Evolutionary conservation across 2,329 filamentous ascomycete genomes (phyloP).

Genomic region (Sporothrix luriei): DNA sequence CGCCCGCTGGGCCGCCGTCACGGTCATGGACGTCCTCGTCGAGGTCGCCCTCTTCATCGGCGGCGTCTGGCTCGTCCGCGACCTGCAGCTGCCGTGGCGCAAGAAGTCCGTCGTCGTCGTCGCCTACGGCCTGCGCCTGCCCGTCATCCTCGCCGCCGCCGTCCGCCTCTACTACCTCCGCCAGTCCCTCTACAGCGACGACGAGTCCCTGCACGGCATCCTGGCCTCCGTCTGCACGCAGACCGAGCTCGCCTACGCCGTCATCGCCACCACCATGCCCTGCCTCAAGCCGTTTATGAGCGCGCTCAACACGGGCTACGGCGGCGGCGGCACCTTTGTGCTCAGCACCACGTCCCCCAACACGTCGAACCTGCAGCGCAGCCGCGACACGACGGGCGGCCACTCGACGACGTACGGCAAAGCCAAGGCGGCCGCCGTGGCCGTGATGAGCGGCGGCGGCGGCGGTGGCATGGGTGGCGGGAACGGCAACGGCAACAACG

Average conservation of each 20-base stretch:
- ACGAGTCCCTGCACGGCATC: conserved; percentile 45
- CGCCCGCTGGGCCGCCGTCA: conserved; percentile 46
- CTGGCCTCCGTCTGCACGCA: conserved; percentile 45
- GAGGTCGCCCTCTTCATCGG: conserved; percentile 46
- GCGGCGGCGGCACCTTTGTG: conserved; percentile 36
- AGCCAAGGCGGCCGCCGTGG: conserved; percentile 28
- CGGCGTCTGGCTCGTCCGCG: conserved; percentile 44
- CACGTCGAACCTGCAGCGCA: conserved; percentile 25
- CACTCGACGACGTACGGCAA: conserved; percentile 17
- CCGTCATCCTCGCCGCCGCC: conserved; percentile 46
- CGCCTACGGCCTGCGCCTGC: conserved; percentile 48
- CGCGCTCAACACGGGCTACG: conserved; percentile 43
- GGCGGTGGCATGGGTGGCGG: no score
- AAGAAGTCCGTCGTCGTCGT: conserved; percentile 47
- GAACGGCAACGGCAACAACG: background rate
- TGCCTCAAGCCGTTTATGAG: conserved; percentile 51
- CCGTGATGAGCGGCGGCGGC: conserved; percentile 23
- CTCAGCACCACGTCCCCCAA: conserved; percentile 29
- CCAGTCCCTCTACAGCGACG: conserved; percentile 40
- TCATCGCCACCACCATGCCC: conserved; percentile 48
- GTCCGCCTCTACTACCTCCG: conserved; percentile 46
- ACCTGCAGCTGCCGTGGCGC: conserved; percentile 44
- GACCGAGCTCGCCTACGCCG: conserved; percentile 47
- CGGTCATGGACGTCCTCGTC: conserved; percentile 46
- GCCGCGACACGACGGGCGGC: conserved; percentile 18